Percentiles rank a stretch among this genome's conserved stretches.
These are phyloP conservation scores for Aspergillus hiratsukae DNA, from an alignment of 2,329 filamentous ascomycete species.

Conservation along the genomic window DNA sequence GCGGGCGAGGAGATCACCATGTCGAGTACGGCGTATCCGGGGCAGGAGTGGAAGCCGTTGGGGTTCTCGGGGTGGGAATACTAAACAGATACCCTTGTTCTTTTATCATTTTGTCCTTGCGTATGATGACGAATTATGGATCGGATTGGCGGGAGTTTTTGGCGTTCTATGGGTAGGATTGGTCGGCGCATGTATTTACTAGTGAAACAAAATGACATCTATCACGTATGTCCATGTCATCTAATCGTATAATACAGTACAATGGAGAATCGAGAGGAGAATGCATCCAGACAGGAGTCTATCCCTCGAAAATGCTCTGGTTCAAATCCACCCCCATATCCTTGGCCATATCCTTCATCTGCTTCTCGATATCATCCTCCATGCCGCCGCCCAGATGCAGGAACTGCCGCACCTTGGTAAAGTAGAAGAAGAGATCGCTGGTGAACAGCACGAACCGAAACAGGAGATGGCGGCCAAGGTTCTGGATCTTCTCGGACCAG, in stretches of 20 bases:
- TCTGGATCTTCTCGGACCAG: constrained; percentile 58
- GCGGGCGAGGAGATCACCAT: constrained; percentile 45
- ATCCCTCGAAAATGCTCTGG: constrained; percentile 84
- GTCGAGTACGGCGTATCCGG: constrained; percentile 47
- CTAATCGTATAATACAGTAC: not conserved
- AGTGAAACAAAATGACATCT: not conserved
- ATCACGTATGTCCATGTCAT: not conserved
- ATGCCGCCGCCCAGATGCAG: constrained; percentile 75
- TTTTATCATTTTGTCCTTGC: not conserved
- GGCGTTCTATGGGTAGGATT: not conserved
- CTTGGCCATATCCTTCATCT: constrained; percentile 82
- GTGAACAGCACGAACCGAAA: constrained; percentile 73
- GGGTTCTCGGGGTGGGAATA: constrained; percentile 17
- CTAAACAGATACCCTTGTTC: not conserved
- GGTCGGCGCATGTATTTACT: not conserved
- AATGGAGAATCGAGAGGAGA: not conserved
- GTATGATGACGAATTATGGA: not conserved
- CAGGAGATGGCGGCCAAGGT: constrained; percentile 73
- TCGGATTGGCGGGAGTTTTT: not conserved
- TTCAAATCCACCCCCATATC: constrained; percentile 90
- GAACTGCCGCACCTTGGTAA: constrained; percentile 70
- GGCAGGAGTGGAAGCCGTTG: constrained; percentile 43
- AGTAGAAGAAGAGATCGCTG: constrained; percentile 79
- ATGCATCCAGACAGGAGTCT: constrained; percentile 4
- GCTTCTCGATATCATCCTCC: constrained; percentile 88